phyloP scores from a whole-genome alignment of 805 yeast species.

The Cyberlindnera lachancei region DNA sequence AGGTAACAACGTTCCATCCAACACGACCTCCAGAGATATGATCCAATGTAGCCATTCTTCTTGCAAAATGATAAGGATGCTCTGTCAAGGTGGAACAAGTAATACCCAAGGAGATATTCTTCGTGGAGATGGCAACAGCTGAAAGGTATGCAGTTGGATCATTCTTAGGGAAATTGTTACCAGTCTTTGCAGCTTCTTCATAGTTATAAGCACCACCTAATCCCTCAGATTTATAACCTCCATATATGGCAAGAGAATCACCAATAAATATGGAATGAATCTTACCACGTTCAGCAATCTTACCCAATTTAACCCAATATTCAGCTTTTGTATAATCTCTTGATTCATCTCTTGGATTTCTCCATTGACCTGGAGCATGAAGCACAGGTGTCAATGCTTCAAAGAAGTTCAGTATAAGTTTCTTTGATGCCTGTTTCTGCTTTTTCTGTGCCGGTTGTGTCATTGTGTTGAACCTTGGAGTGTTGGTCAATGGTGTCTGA shows the following conservation, averaged over 20 bases:
- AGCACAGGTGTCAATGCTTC: slow-evolving; percentile 16
- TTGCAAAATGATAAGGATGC: slow-evolving; percentile 36
- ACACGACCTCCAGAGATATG: slow-evolving; percentile 38
- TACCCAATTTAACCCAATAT: slow-evolving; percentile 33
- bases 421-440: slow-evolving; percentile 12
- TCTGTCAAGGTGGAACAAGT: slow-evolving; percentile 39
- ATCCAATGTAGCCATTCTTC: slow-evolving; percentile 38
- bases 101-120: slow-evolving; percentile 33
- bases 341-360: slow-evolving; percentile 17
- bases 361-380: slow-evolving; percentile 21
- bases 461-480: no score
- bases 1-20: slow-evolving; percentile 42
- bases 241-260: slow-evolving; percentile 34
- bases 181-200: slow-evolving; percentile 29
- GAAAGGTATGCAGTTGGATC: slow-evolving; percentile 33
- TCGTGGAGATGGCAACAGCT: slow-evolving; percentile 37
- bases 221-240: slow-evolving; percentile 27
- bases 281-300: slow-evolving; percentile 32
- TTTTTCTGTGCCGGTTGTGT: slow-evolving; percentile 11
- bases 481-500: no score
- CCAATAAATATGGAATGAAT: slow-evolving; percentile 33
- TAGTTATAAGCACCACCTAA: slow-evolving; percentile 29
- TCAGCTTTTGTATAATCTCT: slow-evolving; percentile 19
- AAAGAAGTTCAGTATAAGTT: slow-evolving; percentile 17
- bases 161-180: slow-evolving; percentile 29